phyloP scores from a whole-genome alignment of 1,284 basidiomycete species.

The Ganoderma sinense region DNA sequence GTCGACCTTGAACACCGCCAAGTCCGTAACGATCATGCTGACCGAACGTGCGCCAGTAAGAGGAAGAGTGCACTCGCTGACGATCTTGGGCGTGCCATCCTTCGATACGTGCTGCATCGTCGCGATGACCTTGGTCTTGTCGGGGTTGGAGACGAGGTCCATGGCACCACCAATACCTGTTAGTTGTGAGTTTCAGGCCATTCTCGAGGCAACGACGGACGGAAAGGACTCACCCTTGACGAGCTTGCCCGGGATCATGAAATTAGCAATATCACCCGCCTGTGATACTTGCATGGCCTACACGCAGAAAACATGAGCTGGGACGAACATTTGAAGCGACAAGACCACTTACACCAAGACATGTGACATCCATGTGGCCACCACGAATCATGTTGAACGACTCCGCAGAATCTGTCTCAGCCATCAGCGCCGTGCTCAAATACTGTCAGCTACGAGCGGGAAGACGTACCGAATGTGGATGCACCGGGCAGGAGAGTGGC shows the following conservation, averaged over 20 bases:
- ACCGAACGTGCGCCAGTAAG: slow-evolving; percentile 89
- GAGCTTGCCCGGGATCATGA: slow-evolving; percentile 96
- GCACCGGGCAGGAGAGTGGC: slow-evolving; percentile 91
- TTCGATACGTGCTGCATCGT: slow-evolving; percentile 93
- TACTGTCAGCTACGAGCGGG: not conserved
- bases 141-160: slow-evolving; percentile 94
- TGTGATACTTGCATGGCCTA: slow-evolving; percentile 94
- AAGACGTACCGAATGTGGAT: slow-evolving; percentile 78
- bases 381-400: slow-evolving; percentile 96
- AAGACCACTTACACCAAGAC: slow-evolving; percentile 67
- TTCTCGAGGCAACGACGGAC: not conserved
- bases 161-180: slow-evolving; percentile 94
- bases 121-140: slow-evolving; percentile 88
- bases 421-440: slow-evolving; percentile 14
- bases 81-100: slow-evolving; percentile 89
- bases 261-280: slow-evolving; percentile 94
- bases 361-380: slow-evolving; percentile 93
- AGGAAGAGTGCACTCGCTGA: slow-evolving; percentile 84
- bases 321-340: not conserved
- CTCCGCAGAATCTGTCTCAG: slow-evolving; percentile 75
- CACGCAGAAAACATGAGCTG: slow-evolving; percentile 14
- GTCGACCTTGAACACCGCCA: slow-evolving; percentile 92
- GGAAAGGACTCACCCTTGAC: slow-evolving; percentile 67
- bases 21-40: slow-evolving; percentile 91
- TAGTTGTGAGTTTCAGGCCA: not conserved